Base-by-base conservation (phyloP, 176 grass and related monocot species). In the Areca catechu region DNA sequence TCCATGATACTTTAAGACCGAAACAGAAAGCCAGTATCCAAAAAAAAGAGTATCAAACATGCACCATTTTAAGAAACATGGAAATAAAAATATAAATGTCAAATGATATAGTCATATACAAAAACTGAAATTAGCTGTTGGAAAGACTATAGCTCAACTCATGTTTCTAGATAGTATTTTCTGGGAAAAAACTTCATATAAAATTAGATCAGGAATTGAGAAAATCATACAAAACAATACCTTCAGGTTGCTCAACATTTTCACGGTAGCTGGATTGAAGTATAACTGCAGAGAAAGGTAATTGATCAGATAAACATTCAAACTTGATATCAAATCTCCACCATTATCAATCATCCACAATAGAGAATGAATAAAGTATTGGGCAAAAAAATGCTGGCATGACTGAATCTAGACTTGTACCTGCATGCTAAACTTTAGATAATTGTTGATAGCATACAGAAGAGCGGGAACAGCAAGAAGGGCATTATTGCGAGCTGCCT, bases 171-270 rank as follows among this genome's bases (percentile, higher is more conserved):
- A 43, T 43, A 9, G 10, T 43, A n/a, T 43, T 43, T 43, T 43
- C 34, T 0, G 10, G 10, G 34, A 12, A 12, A 43, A 43, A 43
- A 43, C 34, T 43, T 43, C 34, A 43, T 12, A 43, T 43, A 43
- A 43, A 43, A 43, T 43, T 12, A 43, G 34, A 14, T 43, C 34
- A 43, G 10, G 34, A 9, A 43, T 12, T 43, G 34, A 43, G 34
- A 43, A 43, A 43, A 43, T 14, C 9, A 43, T 43, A 43, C 25
- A 23, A 25, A 66, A 22, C 12, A 54, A 20, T 67, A 67, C 65
- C 65, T 67, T 67, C 51, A 67, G 17, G 28, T 67, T 67, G 65
- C 65, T 67, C 25, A 67, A 54, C 65, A 67, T 67, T 43, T 67
- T 67, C 51, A 67, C 65, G 43, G 65, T 67, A 54, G 65, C 51